Evolutionary conservation across 2,329 filamentous ascomycete species (phyloP).

Genomic region (Metarhizium brunneum): DNA sequence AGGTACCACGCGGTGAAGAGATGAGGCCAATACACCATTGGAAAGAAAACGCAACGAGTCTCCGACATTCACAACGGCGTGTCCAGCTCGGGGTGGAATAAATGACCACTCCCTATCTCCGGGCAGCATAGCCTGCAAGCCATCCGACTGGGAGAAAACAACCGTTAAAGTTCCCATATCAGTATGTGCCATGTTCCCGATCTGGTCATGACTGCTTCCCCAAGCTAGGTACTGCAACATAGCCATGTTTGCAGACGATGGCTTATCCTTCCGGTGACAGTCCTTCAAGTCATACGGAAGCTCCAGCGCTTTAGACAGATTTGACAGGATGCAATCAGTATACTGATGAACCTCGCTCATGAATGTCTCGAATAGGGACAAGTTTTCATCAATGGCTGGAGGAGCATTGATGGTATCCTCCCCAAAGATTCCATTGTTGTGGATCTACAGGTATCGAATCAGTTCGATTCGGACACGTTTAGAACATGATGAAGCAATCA

Average conservation of each 20-base stretch:
- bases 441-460: conserved; percentile 31
- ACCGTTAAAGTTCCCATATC: conserved; percentile 13
- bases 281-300: conserved; percentile 3
- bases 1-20: conserved; percentile 12
- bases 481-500: too few species aligned
- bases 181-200: conserved; percentile 12
- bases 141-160: conserved; percentile 12
- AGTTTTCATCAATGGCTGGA: conserved; percentile 4
- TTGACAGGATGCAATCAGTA: conserved; percentile 5
- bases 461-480: too few species aligned
- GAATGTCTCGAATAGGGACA: conserved; percentile 4
- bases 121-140: conserved; percentile 11
- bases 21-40: conserved; percentile 6
- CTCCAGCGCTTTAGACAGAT: conserved; percentile 1
- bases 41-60: conserved; percentile 11
- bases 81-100: conserved; percentile 9
- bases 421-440: conserved; percentile 7
- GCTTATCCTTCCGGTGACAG: conserved; percentile 8
- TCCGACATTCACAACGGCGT: conserved; percentile 7
- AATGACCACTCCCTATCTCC: conserved; percentile 10
- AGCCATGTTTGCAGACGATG: conserved; percentile 9
- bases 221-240: conserved; percentile 11
- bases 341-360: conserved; percentile 6
- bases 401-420: conserved; percentile 3
- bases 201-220: conserved; percentile 7